These are phyloP conservation scores for Chlamydomonas sphaeroides DNA, from an alignment of 139 green algal genomes.

Conservation along the genomic window DNA sequence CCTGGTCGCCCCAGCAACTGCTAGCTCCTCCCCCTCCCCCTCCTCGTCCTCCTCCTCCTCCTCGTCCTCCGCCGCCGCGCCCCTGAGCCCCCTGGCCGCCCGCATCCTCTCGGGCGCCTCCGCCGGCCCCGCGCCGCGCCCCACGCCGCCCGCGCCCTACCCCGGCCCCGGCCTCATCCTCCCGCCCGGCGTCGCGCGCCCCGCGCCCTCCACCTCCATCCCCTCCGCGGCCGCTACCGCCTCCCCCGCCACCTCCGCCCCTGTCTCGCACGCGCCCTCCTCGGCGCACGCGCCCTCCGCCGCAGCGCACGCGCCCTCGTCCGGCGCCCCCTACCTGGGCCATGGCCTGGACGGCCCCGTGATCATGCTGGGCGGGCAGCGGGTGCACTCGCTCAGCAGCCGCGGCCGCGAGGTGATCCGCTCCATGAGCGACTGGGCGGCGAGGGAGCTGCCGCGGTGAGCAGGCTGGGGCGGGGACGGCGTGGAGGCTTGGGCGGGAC, in stretches of 20 bases:
- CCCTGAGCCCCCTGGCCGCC: background rate
- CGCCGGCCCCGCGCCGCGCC: background rate
- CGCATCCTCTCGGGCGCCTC: constrained; percentile 24
- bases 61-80: background rate
- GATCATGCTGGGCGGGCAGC: constrained; percentile 64
- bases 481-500: no score
- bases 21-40: no score
- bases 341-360: constrained; percentile 24
- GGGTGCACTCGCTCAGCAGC: constrained; percentile 65
- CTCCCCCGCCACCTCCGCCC: background rate
- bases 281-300: no score
- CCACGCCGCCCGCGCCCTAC: background rate
- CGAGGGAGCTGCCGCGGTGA: constrained; percentile 57
- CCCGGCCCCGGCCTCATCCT: constrained; percentile 18
- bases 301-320: background rate
- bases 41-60: no score
- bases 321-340: background rate
- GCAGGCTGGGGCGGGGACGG: no score
- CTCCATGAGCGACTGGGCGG: constrained; percentile 66
- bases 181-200: background rate
- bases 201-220: background rate
- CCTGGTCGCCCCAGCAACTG: no score
- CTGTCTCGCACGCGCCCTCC: background rate
- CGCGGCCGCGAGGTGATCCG: constrained; percentile 72
- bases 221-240: background rate